These are phyloP conservation scores for Sclerotinia sclerotiorum DNA, from an alignment of 2,329 filamentous ascomycete genomes.

Conservation along the genomic window DNA sequence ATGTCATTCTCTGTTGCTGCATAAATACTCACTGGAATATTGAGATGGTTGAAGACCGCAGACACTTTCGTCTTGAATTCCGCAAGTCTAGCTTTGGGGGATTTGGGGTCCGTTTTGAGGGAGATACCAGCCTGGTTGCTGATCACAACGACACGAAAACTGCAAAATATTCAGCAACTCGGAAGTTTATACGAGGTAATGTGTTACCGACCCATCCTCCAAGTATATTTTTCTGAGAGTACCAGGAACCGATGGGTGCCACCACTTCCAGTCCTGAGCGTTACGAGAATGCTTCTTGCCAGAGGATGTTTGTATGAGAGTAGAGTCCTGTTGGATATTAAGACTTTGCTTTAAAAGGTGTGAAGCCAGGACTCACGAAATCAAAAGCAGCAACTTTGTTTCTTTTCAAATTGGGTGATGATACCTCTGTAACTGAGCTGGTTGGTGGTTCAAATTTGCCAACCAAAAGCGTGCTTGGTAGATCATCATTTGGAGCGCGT, in stretches of 20 bases:
- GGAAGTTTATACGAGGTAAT: constrained; percentile 15
- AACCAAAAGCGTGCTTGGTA: constrained; percentile 64
- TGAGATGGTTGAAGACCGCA: constrained; percentile 67
- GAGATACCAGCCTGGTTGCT: constrained; percentile 88
- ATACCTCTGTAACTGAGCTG: constrained; percentile 29
- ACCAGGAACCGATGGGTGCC: constrained; percentile 69
- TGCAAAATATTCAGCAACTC: constrained; percentile 39
- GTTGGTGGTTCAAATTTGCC: constrained; percentile 63
- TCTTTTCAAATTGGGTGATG: constrained; percentile 40
- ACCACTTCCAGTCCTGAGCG: constrained; percentile 91
- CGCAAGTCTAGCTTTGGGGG: constrained; percentile 62
- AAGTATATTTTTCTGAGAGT: constrained; percentile 65
- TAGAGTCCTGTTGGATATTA: constrained; percentile 66
- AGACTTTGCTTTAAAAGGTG: neutral
- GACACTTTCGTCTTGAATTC: constrained; percentile 83
- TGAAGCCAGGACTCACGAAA: constrained; percentile 47
- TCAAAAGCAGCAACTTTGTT: constrained; percentile 72
- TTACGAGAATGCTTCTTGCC: constrained; percentile 74
- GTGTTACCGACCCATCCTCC: constrained; percentile 60
- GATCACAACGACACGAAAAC: constrained; percentile 74
- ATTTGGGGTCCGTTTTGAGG: constrained; percentile 71
- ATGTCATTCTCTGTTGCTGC: constrained; percentile 81
- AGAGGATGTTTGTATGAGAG: constrained; percentile 75
- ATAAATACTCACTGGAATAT: constrained; percentile 77
- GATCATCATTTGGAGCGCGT: constrained; percentile 54